These are phyloP conservation scores for Aristolochia contorta DNA, from an alignment of 164 flowering plant species.

Conservation along the genomic window DNA sequence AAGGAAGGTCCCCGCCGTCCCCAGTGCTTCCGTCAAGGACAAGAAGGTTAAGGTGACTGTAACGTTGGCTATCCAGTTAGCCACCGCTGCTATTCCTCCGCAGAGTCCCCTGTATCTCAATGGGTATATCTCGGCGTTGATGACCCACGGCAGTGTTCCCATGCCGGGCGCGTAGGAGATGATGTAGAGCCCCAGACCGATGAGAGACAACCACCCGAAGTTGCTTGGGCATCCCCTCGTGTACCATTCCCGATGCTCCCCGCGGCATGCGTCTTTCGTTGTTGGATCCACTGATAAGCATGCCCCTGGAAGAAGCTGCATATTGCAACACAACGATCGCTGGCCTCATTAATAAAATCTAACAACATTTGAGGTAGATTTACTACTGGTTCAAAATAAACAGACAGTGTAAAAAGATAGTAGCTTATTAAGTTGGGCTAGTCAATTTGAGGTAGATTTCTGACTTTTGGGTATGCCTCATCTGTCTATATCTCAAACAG, in stretches of 20 bases:
- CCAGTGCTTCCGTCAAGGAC: slow-evolving; percentile 48
- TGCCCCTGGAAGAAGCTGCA: slow-evolving; percentile 61
- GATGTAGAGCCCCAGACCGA: slow-evolving; percentile 55
- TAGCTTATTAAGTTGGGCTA: too few relatives aligned
- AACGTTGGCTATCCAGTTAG: slow-evolving; percentile 75
- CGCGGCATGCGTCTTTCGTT: slow-evolving; percentile 19
- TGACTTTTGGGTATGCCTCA: too few relatives aligned
- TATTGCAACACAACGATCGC: too few relatives aligned
- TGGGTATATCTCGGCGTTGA: slow-evolving; percentile 91
- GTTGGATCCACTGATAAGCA: slow-evolving; percentile 28
- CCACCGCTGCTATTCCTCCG: slow-evolving; percentile 80
- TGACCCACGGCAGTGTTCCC: slow-evolving; percentile 89
- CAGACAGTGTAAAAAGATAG: too few relatives aligned
- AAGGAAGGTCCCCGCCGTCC: slow-evolving; percentile 61
- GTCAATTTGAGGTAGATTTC: too few relatives aligned
- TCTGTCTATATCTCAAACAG: too few relatives aligned
- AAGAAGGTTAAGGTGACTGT: slow-evolving; percentile 58
- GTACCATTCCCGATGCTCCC: slow-evolving; percentile 39
- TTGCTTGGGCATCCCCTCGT: slow-evolving; percentile 69
- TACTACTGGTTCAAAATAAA: too few relatives aligned
- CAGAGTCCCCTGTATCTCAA: slow-evolving; percentile 62
- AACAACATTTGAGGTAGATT: too few relatives aligned
- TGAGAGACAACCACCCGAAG: slow-evolving; percentile 49
- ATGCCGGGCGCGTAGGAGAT: slow-evolving; percentile 74
- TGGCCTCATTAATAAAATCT: too few relatives aligned